Evolutionary conservation across 2,329 filamentous ascomycete genomes (phyloP).

Genomic region (Aureobasidium vineae): DNA sequence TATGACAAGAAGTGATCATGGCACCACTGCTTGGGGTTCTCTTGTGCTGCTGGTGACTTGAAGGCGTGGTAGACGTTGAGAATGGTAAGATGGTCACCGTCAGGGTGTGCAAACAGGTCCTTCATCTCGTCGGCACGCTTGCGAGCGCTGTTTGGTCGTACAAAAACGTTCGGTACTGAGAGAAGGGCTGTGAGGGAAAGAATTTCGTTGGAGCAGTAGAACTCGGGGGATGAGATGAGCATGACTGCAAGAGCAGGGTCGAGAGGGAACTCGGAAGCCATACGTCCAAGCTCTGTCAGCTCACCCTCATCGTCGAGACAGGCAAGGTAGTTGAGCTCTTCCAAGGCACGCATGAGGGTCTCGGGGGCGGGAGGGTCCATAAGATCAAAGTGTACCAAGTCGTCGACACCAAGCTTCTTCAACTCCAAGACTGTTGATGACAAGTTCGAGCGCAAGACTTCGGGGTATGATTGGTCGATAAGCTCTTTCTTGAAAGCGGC

Average conservation of each 20-base stretch:
- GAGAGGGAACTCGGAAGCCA: slow-evolving; percentile 93
- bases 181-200: slow-evolving; percentile 91
- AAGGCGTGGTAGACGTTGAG: slow-evolving; percentile 98
- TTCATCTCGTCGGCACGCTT: slow-evolving; percentile 99
- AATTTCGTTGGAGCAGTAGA: slow-evolving; percentile 98
- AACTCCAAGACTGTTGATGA: slow-evolving; percentile 93
- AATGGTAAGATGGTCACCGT: slow-evolving; percentile 93
- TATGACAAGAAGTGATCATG: slow-evolving; percentile 93
- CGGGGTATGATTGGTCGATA: slow-evolving; percentile 94
- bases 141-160: slow-evolving; percentile 78
- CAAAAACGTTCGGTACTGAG: slow-evolving; percentile 91
- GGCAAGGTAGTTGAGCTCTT: slow-evolving; percentile 96
- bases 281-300: slow-evolving; percentile 76
- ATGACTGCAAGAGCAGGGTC: slow-evolving; percentile 95
- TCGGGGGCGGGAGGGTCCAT: slow-evolving; percentile 98
- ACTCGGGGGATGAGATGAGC: slow-evolving; percentile 95
- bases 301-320: slow-evolving; percentile 97
- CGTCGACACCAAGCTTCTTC: slow-evolving; percentile 94
- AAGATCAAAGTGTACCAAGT: slow-evolving; percentile 95
- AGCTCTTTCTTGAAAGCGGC: slow-evolving; percentile 95
- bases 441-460: slow-evolving; percentile 91
- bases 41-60: slow-evolving; percentile 69
- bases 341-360: slow-evolving; percentile 95
- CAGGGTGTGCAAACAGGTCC: slow-evolving; percentile 82
- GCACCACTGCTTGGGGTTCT: slow-evolving; percentile 85